These are phyloP conservation scores for Suhomyces canberraensis DNA, from an alignment of 805 yeast genomes.

Conservation along the genomic window DNA sequence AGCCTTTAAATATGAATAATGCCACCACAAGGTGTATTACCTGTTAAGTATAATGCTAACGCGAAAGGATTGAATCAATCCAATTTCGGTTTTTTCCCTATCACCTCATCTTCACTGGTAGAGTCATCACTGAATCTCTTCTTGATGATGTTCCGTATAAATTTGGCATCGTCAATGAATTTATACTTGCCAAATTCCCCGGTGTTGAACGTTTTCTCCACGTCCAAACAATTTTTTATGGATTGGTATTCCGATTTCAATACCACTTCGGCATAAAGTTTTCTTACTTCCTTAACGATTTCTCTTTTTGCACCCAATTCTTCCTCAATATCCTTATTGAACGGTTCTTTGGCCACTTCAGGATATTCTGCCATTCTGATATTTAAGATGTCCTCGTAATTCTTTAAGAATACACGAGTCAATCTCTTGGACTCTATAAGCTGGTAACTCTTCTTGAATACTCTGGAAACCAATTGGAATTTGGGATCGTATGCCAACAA, in stretches of 20 bases:
- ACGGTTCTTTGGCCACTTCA: conserved; percentile 21
- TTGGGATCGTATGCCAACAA: conserved; percentile 15
- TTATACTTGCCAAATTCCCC: conserved; percentile 28
- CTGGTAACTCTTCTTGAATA: conserved; percentile 59
- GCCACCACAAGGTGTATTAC: too few species aligned
- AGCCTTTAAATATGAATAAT: too few species aligned
- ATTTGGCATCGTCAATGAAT: conserved; percentile 56
- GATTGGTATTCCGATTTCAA: conserved; percentile 55
- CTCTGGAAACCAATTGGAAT: conserved; percentile 43
- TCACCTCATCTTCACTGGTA: conserved; percentile 4
- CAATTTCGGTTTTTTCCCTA: not conserved
- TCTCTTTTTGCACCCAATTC: not conserved
- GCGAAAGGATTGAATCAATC: too few species aligned
- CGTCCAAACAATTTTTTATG: conserved; percentile 38
- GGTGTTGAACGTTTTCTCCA: conserved; percentile 20
- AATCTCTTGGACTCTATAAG: conserved; percentile 50
- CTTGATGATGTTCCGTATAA: conserved; percentile 57
- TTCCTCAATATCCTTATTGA: conserved; percentile 3
- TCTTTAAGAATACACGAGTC: conserved; percentile 34
- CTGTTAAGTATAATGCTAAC: too few species aligned
- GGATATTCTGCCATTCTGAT: conserved; percentile 50
- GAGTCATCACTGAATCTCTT: conserved; percentile 24
- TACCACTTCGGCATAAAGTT: conserved; percentile 53
- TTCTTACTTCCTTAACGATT: conserved; percentile 12
- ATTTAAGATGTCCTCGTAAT: conserved; percentile 32